Evolutionary conservation across 2,329 filamentous ascomycete species (phyloP).

Genomic region (Aspergillus hortae): DNA sequence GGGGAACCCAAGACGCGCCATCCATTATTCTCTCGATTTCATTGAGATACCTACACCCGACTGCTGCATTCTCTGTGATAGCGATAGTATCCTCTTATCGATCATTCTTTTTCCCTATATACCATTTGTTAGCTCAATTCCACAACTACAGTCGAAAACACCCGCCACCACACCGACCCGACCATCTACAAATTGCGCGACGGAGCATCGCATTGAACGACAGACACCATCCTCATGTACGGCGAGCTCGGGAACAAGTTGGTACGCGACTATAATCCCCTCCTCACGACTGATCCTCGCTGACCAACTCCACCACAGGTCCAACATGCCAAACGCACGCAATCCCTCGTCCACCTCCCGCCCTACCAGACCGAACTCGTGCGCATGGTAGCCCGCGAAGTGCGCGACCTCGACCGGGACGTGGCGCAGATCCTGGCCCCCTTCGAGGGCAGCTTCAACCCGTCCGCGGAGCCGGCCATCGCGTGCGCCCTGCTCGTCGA

Average conservation of each 20-base stretch:
- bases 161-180: too few relatives aligned
- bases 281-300: not conserved
- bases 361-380: slow-evolving; percentile 91
- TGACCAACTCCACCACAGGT: slow-evolving; percentile 54
- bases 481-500: slow-evolving; percentile 89
- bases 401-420: slow-evolving; percentile 88
- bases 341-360: slow-evolving; percentile 79
- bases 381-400: slow-evolving; percentile 81
- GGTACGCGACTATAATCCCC: slow-evolving; percentile 46
- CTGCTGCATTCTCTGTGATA: too few relatives aligned
- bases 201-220: too few relatives aligned
- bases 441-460: slow-evolving; percentile 82
- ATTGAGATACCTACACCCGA: too few relatives aligned
- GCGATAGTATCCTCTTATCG: too few relatives aligned
- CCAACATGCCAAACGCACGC: slow-evolving; percentile 91
- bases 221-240: slow-evolving; percentile 60
- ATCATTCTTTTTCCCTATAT: too few relatives aligned
- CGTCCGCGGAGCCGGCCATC: slow-evolving; percentile 73
- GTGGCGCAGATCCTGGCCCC: slow-evolving; percentile 74
- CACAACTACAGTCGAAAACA: too few relatives aligned
- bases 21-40: not conserved
- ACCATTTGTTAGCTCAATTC: too few relatives aligned
- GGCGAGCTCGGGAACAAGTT: slow-evolving; percentile 84
- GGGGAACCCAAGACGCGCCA: not conserved
- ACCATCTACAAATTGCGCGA: too few relatives aligned